Conservation (phyloP, 345 rosid genomes). For the Pistacia vera region DNA sequence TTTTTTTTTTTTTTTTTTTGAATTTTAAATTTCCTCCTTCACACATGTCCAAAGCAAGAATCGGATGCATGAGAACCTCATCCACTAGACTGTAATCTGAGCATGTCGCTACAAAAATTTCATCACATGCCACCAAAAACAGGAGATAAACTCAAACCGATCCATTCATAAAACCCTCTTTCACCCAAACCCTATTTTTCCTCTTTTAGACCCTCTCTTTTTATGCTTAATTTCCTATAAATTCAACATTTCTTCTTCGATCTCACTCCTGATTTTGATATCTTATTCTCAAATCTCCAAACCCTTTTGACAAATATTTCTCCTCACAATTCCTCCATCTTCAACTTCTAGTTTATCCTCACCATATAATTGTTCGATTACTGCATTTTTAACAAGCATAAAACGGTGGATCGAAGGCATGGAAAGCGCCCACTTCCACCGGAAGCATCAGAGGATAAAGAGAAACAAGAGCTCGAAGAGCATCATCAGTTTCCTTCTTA, state of each 20-base stretch:
- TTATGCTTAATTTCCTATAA: neutral
- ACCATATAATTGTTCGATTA: neutral
- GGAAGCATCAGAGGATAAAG: slow-evolving; percentile 61
- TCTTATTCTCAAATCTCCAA: neutral
- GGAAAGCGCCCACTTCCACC: slow-evolving; percentile 77
- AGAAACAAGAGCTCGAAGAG: slow-evolving; percentile 12
- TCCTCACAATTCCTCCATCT: neutral
- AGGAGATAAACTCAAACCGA: neutral
- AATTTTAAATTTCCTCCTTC: too few species aligned
- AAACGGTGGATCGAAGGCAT: slow-evolving; percentile 80
- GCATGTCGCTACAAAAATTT: neutral
- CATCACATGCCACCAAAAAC: neutral
- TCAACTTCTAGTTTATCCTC: neutral
- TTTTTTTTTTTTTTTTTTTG: too few species aligned
- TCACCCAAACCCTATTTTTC: neutral
- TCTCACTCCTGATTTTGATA: neutral
- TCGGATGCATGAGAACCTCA: neutral
- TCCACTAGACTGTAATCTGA: neutral
- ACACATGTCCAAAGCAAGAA: neutral
- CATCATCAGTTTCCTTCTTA: slow-evolving; percentile 24
- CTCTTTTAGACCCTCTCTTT: neutral
- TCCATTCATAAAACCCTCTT: neutral
- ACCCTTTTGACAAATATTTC: neutral
- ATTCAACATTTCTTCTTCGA: neutral
- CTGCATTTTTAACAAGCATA: neutral